Evolutionary conservation across 2,329 filamentous ascomycete genomes (phyloP).

Genomic region (Paraphoma chrysanthemicola): DNA sequence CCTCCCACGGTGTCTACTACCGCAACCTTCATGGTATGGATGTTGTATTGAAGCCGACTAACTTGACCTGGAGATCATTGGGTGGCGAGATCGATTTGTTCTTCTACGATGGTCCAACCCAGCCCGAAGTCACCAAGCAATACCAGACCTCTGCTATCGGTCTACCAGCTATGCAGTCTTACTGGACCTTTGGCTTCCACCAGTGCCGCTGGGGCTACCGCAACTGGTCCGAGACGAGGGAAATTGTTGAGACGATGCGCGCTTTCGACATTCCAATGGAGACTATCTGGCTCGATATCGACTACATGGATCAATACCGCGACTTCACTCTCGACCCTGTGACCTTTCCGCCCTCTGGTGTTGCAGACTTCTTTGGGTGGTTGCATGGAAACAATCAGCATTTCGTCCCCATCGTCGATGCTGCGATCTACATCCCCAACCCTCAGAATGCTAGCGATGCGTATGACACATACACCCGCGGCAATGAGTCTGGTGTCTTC

Average conservation of each 20-base stretch:
- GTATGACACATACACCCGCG: conserved; percentile 60
- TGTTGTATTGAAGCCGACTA: conserved; percentile 67
- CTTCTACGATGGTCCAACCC: conserved; percentile 76
- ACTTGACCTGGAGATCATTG: conserved; percentile 75
- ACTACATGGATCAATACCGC: conserved; percentile 55
- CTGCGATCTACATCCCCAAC: conserved; percentile 75
- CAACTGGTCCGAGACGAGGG: conserved; percentile 72
- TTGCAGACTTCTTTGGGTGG: conserved; percentile 58
- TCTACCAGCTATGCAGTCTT: conserved; percentile 76
- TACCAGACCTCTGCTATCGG: conserved; percentile 74
- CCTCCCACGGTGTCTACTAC: conserved; percentile 78
- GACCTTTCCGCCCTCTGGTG: conserved; percentile 59
- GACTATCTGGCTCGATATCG: conserved; percentile 55
- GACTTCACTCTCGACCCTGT: conserved; percentile 65
- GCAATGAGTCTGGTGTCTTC: conserved; percentile 58
- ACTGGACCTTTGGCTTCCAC: conserved; percentile 82
- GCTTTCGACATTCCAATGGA: conserved; percentile 63
- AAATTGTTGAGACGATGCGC: conserved; percentile 61
- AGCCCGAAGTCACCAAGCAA: conserved; percentile 71
- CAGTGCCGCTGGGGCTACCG: conserved; percentile 85
- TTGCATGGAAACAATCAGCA: conserved; percentile 63
- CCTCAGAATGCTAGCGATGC: conserved; percentile 70
- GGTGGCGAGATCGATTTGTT: conserved; percentile 82
- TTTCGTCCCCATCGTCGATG: conserved; percentile 67
- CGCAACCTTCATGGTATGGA: conserved; percentile 81